These are phyloP conservation scores for Elsinoe perseae DNA, from an alignment of 2,329 filamentous ascomycete genomes.

Conservation along the genomic window DNA sequence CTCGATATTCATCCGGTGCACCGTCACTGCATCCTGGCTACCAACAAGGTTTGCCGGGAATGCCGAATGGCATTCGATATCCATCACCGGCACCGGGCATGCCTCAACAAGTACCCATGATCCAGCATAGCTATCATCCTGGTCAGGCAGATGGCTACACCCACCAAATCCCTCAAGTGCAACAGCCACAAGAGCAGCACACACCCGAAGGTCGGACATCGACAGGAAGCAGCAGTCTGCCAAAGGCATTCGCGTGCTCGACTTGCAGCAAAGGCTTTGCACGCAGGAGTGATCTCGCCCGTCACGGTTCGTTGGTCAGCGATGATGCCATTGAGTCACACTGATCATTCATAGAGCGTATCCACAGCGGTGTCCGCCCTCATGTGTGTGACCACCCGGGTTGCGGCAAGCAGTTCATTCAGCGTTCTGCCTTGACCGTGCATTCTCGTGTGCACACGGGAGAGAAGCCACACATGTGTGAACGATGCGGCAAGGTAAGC, in stretches of 20 bases:
- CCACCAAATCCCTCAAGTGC: conserved; percentile 35
- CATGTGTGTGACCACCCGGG: conserved; percentile 84
- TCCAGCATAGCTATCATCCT: conserved; percentile 49
- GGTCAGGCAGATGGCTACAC: conserved; percentile 31
- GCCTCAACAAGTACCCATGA: conserved; percentile 43
- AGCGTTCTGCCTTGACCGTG: conserved; percentile 89
- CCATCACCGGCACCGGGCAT: conserved; percentile 46
- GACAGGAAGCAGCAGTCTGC: conserved; percentile 43
- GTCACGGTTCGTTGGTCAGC: conserved; percentile 64
- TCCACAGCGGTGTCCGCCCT: conserved; percentile 83
- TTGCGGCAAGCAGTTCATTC: conserved; percentile 95
- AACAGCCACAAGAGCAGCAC: conserved; percentile 32
- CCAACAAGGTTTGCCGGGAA: conserved; percentile 42
- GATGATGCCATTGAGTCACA: conserved; percentile 11
- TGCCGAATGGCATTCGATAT: conserved; percentile 47
- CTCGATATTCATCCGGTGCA: conserved; percentile 50
- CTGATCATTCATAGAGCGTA: conserved; percentile 59
- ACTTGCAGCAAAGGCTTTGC: conserved; percentile 90
- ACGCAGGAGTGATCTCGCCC: conserved; percentile 81
- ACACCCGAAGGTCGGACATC: conserved; percentile 31
- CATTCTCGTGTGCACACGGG: conserved; percentile 94
- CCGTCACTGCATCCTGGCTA: conserved; percentile 43
- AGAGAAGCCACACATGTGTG: conserved; percentile 97
- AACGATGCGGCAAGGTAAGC: conserved; percentile 86
- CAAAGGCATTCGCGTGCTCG: conserved; percentile 79